Conservation (phyloP, 768 basidiomycete species). For the Cubamyces lactineus region DNA sequence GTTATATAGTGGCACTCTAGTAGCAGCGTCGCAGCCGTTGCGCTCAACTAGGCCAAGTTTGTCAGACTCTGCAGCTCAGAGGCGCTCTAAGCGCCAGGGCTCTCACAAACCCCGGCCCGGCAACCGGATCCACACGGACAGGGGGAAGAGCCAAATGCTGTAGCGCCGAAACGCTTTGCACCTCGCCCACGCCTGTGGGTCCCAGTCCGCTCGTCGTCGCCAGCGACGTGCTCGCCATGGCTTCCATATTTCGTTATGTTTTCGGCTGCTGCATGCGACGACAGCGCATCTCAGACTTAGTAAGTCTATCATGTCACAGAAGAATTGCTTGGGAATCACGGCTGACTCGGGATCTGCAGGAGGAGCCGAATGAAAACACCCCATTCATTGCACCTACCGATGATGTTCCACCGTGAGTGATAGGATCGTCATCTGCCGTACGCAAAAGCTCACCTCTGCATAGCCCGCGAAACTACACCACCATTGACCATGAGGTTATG, state of each 20-base stretch:
- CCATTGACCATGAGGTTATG: conserved; percentile 51
- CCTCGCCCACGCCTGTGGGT: conserved; percentile 14
- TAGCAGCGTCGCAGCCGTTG: too few relatives aligned
- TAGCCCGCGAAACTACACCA: conserved; percentile 28
- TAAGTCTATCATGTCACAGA: neutral
- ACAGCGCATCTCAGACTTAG: conserved; percentile 5
- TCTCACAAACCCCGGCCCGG: neutral
- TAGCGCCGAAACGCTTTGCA: conserved; percentile 17
- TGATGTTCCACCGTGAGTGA: conserved; percentile 34
- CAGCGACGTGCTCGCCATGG: conserved; percentile 28
- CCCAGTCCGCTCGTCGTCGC: conserved; percentile 13
- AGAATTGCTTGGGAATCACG: neutral
- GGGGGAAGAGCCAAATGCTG: conserved; percentile 10
- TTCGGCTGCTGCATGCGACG: conserved; percentile 32
- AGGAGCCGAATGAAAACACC: conserved; percentile 36
- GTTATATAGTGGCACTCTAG: too few relatives aligned
- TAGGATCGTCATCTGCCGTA: neutral
- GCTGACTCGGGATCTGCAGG: conserved; percentile 17
- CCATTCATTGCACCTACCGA: conserved; percentile 37
- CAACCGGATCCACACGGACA: neutral
- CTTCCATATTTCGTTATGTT: conserved; percentile 26
- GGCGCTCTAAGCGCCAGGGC: too few relatives aligned
- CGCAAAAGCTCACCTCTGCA: neutral
- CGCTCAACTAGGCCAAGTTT: too few relatives aligned
- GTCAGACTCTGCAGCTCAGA: too few relatives aligned